Evolutionary conservation across 2,329 filamentous ascomycete species (phyloP).

Genomic region (Neofusicoccum parvum): DNA sequence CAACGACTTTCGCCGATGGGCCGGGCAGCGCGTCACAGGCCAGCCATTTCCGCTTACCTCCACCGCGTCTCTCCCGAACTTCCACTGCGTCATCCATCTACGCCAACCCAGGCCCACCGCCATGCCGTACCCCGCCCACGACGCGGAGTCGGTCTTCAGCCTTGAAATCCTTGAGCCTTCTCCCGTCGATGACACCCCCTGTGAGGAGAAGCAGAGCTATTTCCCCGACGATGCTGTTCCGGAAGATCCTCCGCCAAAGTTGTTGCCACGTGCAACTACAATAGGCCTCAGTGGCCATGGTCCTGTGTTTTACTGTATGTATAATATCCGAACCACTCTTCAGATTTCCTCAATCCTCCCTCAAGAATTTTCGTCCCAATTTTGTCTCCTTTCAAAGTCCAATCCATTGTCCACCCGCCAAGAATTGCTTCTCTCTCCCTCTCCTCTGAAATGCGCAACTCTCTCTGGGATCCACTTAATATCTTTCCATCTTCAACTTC

Average conservation of each 20-base stretch:
- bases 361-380: no score
- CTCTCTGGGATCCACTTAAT: no score
- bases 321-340: neutral
- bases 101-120: constrained; percentile 22
- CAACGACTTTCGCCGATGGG: constrained; percentile 28
- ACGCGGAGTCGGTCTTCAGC: constrained; percentile 60
- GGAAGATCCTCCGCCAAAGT: constrained; percentile 33
- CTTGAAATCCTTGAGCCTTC: constrained; percentile 80
- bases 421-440: no score
- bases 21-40: constrained; percentile 29
- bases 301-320: constrained; percentile 74
- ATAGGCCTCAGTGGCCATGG: constrained; percentile 67
- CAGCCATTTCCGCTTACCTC: constrained; percentile 25
- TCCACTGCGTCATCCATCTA: neutral
- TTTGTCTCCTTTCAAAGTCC: no score
- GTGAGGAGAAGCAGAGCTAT: constrained; percentile 55
- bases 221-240: constrained; percentile 33
- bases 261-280: constrained; percentile 38
- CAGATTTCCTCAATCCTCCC: neutral
- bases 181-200: constrained; percentile 66
- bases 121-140: constrained; percentile 29
- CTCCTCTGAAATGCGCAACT: no score
- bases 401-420: no score
- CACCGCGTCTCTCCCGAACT: constrained; percentile 22
- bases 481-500: no score